Evolutionary conservation across 73 alveolate species (phyloP), one percentile per base, ranked within the genome.

Genomic region (Uronychia setigera): DNA sequence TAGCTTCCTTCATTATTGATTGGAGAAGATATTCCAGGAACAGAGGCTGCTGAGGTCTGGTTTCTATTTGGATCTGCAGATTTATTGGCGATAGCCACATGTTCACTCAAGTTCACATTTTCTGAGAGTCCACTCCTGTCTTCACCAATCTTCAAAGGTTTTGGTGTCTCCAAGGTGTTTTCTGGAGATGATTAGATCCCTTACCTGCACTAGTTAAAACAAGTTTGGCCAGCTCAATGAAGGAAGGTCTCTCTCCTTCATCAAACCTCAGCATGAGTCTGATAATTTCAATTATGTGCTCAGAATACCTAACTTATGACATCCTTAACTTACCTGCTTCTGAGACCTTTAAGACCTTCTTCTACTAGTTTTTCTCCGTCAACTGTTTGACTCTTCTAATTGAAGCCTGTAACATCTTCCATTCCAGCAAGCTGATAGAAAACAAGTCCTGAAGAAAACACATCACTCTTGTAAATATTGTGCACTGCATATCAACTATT

Each of bases 361-460:
- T 88, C 86, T n/a, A 96, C 91, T 58, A 97, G 88, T 84, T 95
- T 89, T 86, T 97, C 98, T 0, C 99, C 99, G 79, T 97, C 98
- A 35, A 90, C 83, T 74, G 90, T 84, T n/a, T 92, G 85, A 67
- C 82, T 85, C 29, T 86, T 88, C 93, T 97, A 95, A 92, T 97
- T 97, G 82, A 94, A 97, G 31, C 99, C 99, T 29, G 98, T 96
- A 0, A 97, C 99, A 83, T 97, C 99, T 80, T 96, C 96, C 93
- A 97, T 93, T 33, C 99, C 95, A 31, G 97, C 98, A 84, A 96
- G 88, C 88, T 97, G 95, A 84, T 84, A 95, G 77, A 96, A 82
- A 0, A 96, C 97, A 60, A 97, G 88, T 9, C 99, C 99, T 0
- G 98, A 87, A 0, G 99, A 96, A 88, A 94, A 97, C 57, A 97